phyloP scores from a whole-genome alignment of 2,329 filamentous ascomycete species.

The Clarireedia paspali region DNA sequence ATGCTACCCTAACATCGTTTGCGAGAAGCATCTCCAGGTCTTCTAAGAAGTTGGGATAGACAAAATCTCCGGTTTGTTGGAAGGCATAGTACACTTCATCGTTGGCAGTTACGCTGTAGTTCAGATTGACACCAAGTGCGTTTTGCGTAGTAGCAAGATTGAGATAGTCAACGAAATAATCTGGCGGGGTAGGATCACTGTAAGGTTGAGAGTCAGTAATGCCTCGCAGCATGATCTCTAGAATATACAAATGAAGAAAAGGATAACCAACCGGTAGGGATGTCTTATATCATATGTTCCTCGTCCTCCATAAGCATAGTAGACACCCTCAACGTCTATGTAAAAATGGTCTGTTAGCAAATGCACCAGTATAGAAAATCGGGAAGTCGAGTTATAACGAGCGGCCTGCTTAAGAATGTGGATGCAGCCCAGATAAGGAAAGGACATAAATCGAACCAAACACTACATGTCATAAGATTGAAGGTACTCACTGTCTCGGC shows the following conservation, averaged over 20 bases:
- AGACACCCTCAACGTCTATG: conserved; percentile 36
- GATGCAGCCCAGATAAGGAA: no score
- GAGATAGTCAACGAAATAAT: conserved; percentile 37
- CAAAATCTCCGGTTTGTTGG: conserved; percentile 46
- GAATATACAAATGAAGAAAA: not conserved
- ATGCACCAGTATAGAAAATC: no score
- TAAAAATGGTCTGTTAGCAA: no score
- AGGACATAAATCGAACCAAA: no score
- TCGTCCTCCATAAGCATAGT: conserved; percentile 30
- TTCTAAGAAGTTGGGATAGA: conserved; percentile 50
- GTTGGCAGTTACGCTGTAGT: conserved; percentile 19
- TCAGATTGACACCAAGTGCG: conserved; percentile 11
- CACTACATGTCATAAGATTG: no score
- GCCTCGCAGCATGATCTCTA: not conserved
- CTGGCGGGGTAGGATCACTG: conserved; percentile 43
- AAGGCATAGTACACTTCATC: conserved; percentile 38
- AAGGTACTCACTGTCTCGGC: conserved; percentile 37
- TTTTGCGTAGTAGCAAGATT: conserved; percentile 8
- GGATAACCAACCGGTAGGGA: conserved; percentile 24
- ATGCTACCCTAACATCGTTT: conserved; percentile 40
- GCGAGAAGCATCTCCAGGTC: conserved; percentile 39
- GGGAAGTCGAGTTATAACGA: no score
- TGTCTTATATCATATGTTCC: conserved; percentile 46
- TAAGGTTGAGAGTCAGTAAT: not conserved
- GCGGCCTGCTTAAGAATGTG: no score